Evolutionary conservation across 345 rosid genomes (phyloP).

Genomic region (Pugionium dolabratum): DNA sequence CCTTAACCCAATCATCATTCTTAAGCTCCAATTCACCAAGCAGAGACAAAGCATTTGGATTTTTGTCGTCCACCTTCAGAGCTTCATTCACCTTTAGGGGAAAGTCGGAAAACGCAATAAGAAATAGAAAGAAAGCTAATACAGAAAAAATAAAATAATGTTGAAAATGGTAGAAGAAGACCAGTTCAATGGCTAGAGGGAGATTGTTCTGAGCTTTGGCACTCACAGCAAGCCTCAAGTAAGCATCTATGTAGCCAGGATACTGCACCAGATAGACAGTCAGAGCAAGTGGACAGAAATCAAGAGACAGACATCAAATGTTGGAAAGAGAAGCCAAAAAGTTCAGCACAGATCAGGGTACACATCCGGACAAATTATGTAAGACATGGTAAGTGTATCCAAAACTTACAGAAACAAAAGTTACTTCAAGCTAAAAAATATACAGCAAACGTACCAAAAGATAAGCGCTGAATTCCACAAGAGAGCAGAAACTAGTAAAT

Average conservation of each 20-base stretch:
- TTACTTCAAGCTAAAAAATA: constrained; percentile 7
- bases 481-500: constrained; percentile 7
- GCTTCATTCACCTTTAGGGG: constrained; percentile 77
- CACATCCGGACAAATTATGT: neutral
- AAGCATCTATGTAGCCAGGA: constrained; percentile 90
- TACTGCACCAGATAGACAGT: constrained; percentile 51
- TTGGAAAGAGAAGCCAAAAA: neutral
- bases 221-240: constrained; percentile 89
- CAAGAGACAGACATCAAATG: no score
- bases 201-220: constrained; percentile 89
- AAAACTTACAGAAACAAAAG: constrained; percentile 14
- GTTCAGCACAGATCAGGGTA: no score
- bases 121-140: constrained; percentile 20
- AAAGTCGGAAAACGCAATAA: constrained; percentile 16
- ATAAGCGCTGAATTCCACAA: constrained; percentile 8
- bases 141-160: constrained; percentile 14
- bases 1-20: constrained; percentile 99
- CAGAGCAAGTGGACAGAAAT: no score
- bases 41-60: constrained; percentile 86
- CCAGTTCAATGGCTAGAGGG: constrained; percentile 95
- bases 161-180: constrained; percentile 32
- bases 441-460: constrained; percentile 8
- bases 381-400: constrained; percentile 10
- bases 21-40: constrained; percentile 98
- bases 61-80: constrained; percentile 80